Percentiles rank a stretch among this genome's conserved stretches.
These are phyloP conservation scores for Stephanodiscus minutulus DNA, from an alignment of 108 stramenopile genomes.

Conservation along the genomic window DNA sequence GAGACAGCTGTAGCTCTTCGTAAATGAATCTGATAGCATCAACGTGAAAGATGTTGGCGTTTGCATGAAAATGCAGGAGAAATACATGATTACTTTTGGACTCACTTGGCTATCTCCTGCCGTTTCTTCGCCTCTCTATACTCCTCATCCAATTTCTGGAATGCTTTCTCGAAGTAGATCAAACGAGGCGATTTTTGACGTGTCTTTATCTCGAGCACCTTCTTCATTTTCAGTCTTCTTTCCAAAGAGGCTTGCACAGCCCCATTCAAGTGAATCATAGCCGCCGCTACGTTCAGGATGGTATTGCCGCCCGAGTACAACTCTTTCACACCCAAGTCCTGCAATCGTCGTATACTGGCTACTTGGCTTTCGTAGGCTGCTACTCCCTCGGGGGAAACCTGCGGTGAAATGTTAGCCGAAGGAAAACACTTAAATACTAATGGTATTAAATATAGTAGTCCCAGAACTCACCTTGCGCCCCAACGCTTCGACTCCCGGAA, in stretches of 20 bases:
- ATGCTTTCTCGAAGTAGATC: slow-evolving; percentile 66
- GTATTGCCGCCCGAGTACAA: slow-evolving; percentile 65
- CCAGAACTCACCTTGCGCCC: too few relatives aligned
- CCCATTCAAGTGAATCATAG: slow-evolving; percentile 77
- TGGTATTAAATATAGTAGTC: too few relatives aligned
- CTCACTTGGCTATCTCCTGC: slow-evolving; percentile 77
- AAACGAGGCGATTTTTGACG: slow-evolving; percentile 51
- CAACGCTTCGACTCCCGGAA: slow-evolving; percentile 77
- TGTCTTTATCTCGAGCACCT: slow-evolving; percentile 60
- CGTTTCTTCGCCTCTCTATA: slow-evolving; percentile 68
- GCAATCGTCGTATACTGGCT: slow-evolving; percentile 64
- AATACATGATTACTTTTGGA: neutral
- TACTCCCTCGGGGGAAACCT: slow-evolving; percentile 73
- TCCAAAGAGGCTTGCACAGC: slow-evolving; percentile 67
- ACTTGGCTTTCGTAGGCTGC: slow-evolving; percentile 72
- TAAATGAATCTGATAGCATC: slow-evolving; percentile 63
- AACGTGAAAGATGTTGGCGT: neutral
- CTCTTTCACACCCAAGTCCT: slow-evolving; percentile 79
- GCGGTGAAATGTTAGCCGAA: too few relatives aligned
- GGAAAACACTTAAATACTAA: too few relatives aligned
- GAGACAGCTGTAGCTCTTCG: slow-evolving; percentile 80
- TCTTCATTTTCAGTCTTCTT: slow-evolving; percentile 65
- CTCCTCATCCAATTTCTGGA: slow-evolving; percentile 55
- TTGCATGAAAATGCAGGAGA: neutral
- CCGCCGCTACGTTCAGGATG: slow-evolving; percentile 64